Percentiles rank a stretch among this genome's conserved stretches.
Conservation (phyloP, 2,329 filamentous ascomycete species). For the Claviceps quebecensis region DNA sequence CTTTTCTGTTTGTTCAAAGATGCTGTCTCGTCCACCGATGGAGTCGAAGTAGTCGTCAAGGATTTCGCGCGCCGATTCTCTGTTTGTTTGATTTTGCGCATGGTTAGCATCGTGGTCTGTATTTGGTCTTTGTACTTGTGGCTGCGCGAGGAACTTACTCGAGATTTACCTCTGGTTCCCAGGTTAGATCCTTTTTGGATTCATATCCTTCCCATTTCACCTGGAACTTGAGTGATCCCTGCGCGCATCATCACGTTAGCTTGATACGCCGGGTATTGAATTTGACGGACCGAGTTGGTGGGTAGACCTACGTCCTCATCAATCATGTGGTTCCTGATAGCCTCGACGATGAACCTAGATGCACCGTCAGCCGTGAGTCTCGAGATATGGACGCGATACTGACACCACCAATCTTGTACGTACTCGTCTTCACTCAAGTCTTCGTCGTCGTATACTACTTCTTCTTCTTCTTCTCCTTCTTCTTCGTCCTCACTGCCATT, state of each 20-base stretch:
- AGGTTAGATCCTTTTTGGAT: conserved; percentile 55
- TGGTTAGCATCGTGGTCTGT: too few relatives aligned
- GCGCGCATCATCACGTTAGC: not conserved
- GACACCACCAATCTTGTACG: conserved; percentile 6
- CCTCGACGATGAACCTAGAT: conserved; percentile 57
- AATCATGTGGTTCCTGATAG: conserved; percentile 53
- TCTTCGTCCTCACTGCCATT: conserved; percentile 18
- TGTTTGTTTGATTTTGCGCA: conserved; percentile 12
- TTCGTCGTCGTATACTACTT: conserved; percentile 16
- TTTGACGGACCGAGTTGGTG: not conserved
- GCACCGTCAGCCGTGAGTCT: not conserved
- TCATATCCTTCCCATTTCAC: conserved; percentile 77
- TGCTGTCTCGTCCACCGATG: conserved; percentile 48
- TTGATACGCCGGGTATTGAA: not conserved
- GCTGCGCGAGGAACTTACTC: conserved; percentile 10
- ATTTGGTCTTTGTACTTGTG: not conserved
- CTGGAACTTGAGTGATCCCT: conserved; percentile 45
- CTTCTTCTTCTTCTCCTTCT: conserved; percentile 1
- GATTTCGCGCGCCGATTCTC: conserved; percentile 43
- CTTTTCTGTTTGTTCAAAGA: conserved; percentile 36
- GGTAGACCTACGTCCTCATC: conserved; percentile 33
- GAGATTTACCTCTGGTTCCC: conserved; percentile 61
- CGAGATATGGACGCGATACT: too few relatives aligned
- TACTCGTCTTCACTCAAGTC: conserved; percentile 30
- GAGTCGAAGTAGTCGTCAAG: conserved; percentile 48